Conservation (phyloP, 2,329 filamentous ascomycete species). For the Clonostachys sp. region DNA sequence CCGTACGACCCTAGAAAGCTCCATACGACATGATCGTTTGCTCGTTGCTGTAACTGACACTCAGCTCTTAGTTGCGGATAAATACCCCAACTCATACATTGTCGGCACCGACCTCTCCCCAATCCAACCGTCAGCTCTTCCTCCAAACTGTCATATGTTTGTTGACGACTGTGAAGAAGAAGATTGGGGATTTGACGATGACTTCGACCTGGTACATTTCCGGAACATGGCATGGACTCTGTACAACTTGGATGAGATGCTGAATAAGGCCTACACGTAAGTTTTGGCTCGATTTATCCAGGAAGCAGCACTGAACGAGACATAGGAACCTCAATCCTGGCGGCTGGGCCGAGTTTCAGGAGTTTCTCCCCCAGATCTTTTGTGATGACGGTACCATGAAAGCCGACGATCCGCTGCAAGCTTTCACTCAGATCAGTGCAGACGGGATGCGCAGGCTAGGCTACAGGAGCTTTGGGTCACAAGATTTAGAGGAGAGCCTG, state of each 20-base stretch:
- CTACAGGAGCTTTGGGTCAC: constrained; percentile 25
- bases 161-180: constrained; percentile 57
- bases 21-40: not conserved
- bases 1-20: constrained; percentile 15
- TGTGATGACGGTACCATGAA: constrained; percentile 40
- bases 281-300: constrained; percentile 7
- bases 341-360: constrained; percentile 48
- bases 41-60: not conserved
- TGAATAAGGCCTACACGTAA: constrained; percentile 28
- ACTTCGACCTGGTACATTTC: constrained; percentile 54
- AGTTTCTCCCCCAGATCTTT: constrained; percentile 31
- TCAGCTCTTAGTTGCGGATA: constrained; percentile 34
- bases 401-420: constrained; percentile 27
- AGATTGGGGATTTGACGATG: constrained; percentile 46
- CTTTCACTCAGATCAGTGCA: constrained; percentile 23
- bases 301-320: not conserved
- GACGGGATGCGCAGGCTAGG: constrained; percentile 27
- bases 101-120: constrained; percentile 40
- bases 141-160: constrained; percentile 56
- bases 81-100: constrained; percentile 34
- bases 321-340: constrained; percentile 34
- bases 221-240: constrained; percentile 44
- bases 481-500: constrained; percentile 25
- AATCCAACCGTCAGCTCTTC: constrained; percentile 46
- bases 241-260: constrained; percentile 42